These are phyloP conservation scores for Wolfiporia cocos DNA, from an alignment of 1,284 basidiomycete genomes.

Conservation along the genomic window DNA sequence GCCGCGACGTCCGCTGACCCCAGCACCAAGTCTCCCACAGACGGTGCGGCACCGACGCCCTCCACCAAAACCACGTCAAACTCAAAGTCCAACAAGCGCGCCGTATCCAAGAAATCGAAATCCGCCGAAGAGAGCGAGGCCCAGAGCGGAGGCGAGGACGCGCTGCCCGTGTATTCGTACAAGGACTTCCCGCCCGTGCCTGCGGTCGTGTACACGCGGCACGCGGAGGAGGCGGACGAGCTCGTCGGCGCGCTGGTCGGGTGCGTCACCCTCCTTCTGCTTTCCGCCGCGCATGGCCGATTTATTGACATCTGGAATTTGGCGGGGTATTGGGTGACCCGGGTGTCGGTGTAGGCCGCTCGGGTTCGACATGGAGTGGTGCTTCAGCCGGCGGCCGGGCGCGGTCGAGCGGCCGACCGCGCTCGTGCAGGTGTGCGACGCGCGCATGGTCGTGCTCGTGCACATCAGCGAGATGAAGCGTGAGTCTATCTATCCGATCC, in stretches of 20 bases:
- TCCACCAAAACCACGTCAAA: no score
- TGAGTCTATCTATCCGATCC: constrained; percentile 22
- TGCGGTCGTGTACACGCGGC: constrained; percentile 32
- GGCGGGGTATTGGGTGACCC: background rate
- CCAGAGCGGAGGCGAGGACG: no score
- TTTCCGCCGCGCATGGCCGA: no score
- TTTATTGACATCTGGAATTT: constrained; percentile 1
- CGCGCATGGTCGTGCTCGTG: constrained; percentile 43
- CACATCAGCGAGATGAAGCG: constrained; percentile 52
- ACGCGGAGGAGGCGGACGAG: constrained; percentile 37
- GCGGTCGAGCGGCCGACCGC: constrained; percentile 36
- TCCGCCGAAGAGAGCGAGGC: background rate
- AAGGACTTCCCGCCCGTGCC: constrained; percentile 31
- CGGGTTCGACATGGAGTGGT: constrained; percentile 62
- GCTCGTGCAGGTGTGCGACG: constrained; percentile 46
- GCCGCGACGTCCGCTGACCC: no score
- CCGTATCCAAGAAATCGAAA: no score
- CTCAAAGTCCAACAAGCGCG: no score
- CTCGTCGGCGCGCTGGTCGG: constrained; percentile 34
- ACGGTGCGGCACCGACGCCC: no score
- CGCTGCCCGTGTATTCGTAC: constrained; percentile 38
- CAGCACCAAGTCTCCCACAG: no score
- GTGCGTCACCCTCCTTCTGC: no score
- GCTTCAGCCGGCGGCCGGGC: constrained; percentile 23
- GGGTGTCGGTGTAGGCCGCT: constrained; percentile 32